Conservation (phyloP, 106 monocot genomes). For the Dioscorea dumetorum region DNA sequence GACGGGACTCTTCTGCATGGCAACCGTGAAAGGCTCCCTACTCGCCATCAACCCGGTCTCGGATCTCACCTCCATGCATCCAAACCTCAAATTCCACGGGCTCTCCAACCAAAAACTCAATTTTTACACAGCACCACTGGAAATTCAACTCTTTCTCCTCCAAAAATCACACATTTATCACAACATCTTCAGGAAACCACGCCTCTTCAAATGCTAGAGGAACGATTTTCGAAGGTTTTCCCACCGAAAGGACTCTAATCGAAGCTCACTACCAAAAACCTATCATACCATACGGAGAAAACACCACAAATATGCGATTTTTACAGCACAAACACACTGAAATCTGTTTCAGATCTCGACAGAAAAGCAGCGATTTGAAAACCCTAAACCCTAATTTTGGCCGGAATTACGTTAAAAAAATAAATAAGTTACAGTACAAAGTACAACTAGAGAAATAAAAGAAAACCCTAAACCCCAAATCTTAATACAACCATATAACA, state of each 20-base stretch:
- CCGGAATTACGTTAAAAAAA: conserved; percentile 8
- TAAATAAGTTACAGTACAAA: conserved; percentile 5
- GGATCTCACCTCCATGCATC: conserved; percentile 80
- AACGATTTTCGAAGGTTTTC: background rate
- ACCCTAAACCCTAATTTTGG: conserved; percentile 29
- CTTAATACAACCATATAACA: background rate
- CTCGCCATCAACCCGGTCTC: conserved; percentile 54
- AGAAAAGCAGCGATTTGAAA: conserved; percentile 8
- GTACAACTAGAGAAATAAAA: conserved; percentile 10
- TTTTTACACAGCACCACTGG: background rate
- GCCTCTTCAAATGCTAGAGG: background rate
- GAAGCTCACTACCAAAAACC: background rate
- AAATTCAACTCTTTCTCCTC: too few species aligned
- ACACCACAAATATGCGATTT: conserved; percentile 14
- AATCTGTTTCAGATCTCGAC: conserved; percentile 1
- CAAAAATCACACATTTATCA: too few species aligned
- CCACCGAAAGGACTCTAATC: background rate
- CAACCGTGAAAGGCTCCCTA: conserved; percentile 55
- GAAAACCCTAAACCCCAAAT: conserved; percentile 5
- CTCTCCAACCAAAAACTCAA: background rate
- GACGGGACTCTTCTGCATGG: conserved; percentile 41
- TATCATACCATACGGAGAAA: background rate
- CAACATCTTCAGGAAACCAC: background rate
- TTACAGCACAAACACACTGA: conserved; percentile 12
- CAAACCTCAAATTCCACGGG: conserved; percentile 2